phyloP scores from a whole-genome alignment of 495 filamentous ascomycete species.

The Daldinia loculata region DNA sequence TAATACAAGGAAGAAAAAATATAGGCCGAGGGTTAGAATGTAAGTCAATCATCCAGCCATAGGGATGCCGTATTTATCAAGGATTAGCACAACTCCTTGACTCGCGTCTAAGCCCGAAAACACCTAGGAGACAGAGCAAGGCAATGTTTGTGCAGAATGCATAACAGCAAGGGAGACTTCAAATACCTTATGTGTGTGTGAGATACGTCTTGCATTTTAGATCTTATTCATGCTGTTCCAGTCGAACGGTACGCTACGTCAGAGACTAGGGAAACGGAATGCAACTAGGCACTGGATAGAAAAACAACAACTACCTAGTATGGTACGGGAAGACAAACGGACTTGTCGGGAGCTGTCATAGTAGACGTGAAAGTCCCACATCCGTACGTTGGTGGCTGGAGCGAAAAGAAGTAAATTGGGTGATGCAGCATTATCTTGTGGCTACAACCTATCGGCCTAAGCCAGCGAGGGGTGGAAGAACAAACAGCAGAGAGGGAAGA shows the following conservation, averaged over 20 bases:
- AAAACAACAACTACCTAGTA: conserved; percentile 14
- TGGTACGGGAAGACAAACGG: conserved; percentile 33
- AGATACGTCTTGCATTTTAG: conserved; percentile 40
- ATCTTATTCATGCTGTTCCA: conserved; percentile 37
- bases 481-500: conserved; percentile 23
- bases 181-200: conserved; percentile 37
- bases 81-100: conserved; percentile 29
- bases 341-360: conserved; percentile 19
- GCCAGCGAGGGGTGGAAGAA: conserved; percentile 12
- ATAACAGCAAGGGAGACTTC: conserved; percentile 46
- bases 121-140: conserved; percentile 5
- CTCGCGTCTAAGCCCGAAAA: conserved; percentile 35
- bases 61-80: conserved; percentile 45
- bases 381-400: conserved; percentile 42
- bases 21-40: conserved; percentile 34
- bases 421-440: conserved; percentile 24
- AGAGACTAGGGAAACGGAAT: conserved; percentile 36
- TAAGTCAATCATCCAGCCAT: conserved; percentile 40
- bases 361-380: conserved; percentile 28
- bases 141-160: conserved; percentile 44
- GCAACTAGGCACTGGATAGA: conserved; percentile 28
- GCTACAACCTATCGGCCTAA: conserved; percentile 1
- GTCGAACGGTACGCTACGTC: conserved; percentile 38
- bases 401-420: conserved; percentile 22
- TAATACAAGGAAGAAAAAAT: conserved; percentile 37